Percentiles rank a stretch among this genome's conserved stretches.
phyloP scores from a whole-genome alignment of 495 filamentous ascomycete species.

The Xylaria curta region DNA sequence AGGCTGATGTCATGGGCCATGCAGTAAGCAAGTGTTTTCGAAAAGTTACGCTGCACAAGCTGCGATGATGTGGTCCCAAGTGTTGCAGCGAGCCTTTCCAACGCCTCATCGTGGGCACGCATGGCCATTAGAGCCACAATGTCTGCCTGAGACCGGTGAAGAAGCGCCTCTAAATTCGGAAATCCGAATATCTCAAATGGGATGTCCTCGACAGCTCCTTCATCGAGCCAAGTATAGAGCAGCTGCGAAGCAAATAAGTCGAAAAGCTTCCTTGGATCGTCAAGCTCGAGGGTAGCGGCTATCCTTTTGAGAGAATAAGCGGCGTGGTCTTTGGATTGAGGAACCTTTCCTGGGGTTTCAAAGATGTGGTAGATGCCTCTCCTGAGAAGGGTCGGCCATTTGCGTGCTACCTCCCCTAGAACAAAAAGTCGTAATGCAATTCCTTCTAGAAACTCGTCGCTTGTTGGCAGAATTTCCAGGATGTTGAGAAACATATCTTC shows the following conservation, averaged over 20 bases:
- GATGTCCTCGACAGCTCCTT: conserved; percentile 66
- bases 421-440: conserved; percentile 83
- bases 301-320: conserved; percentile 70
- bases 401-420: conserved; percentile 73
- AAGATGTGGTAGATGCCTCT: conserved; percentile 91
- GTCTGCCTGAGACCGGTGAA: conserved; percentile 78
- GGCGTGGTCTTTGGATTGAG: conserved; percentile 69
- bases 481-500: conserved; percentile 83
- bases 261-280: conserved; percentile 72
- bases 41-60: conserved; percentile 72
- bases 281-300: conserved; percentile 66
- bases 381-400: conserved; percentile 81
- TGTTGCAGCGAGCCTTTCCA: conserved; percentile 60
- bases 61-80: conserved; percentile 62
- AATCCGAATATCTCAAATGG: conserved; percentile 88
- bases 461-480: conserved; percentile 71
- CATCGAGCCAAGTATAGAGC: conserved; percentile 88
- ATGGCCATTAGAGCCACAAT: conserved; percentile 82
- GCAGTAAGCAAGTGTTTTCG: conserved; percentile 82
- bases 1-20: conserved; percentile 78
- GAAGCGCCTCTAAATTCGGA: conserved; percentile 67
- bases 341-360: conserved; percentile 77
- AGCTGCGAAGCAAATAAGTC: conserved; percentile 89
- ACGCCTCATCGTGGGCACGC: conserved; percentile 72
- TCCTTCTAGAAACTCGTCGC: conserved; percentile 75